Base-by-base conservation (phyloP, 1,139 yeast species). In the Pneumocystis murina region DNA sequence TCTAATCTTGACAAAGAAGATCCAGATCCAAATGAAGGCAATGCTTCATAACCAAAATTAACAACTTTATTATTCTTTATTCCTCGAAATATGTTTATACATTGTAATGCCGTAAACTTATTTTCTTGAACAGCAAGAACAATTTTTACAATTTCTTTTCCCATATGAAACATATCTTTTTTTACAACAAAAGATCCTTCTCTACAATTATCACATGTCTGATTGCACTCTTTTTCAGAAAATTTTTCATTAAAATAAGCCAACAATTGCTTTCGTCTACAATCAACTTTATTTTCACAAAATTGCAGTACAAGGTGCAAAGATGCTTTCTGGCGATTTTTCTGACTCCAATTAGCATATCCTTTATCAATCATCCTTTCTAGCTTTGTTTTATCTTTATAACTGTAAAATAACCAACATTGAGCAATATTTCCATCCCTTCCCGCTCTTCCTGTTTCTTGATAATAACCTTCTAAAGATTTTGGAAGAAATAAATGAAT, bases 401-500 rank as follows among this genome's bases (percentile, higher is more conserved):
- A 86, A 14, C 84, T 80, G 72, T 86, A 92, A 70, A 83, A 92
- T 80, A 92, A 80, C 20, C 87, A 81, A 75, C 97, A 92, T 67
- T 85, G 85, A 1, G 96, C 85, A 60, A 77, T 81, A 3, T 82
- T 76, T 0, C 97, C 97, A 76, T 92, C 98, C 75, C 98, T 82
- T 3, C 98, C 98, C 1, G 97, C 98, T 74, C 98, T 84, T n/a
- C 98, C 98, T 0, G 97, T 90, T 73, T 92, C 98, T 75, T 92
- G 98, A 70, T 92, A 92, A 72, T 92, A 92, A 0, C 97, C 97
- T 75, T 92, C 98, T 66, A 92, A 76, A 62, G 90, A 87, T 71
- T 96, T 77, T 0, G 98, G 97, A 54, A 92, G 77, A n/a, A 91
- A 87, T 66, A 86, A 79, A 75, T 92, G 98, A 62, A 88, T 84